Base-by-base conservation (phyloP, 1,284 basidiomycete species). In the Wolfiporia cocos region DNA sequence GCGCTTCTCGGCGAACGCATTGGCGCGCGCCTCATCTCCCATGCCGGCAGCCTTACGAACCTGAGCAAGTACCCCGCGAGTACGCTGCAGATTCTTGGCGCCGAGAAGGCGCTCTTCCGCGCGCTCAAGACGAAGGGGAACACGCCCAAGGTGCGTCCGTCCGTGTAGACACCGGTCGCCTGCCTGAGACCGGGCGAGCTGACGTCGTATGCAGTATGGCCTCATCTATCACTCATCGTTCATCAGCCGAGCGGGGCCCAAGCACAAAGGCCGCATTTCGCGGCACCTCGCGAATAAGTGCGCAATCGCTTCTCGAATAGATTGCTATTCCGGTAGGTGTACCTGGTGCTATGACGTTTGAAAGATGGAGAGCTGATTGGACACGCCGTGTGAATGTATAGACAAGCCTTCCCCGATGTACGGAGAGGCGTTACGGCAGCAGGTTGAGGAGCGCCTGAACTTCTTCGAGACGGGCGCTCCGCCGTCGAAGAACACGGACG, bases 231-330 rank as follows among this genome's bases (percentile, higher is more conserved):
- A 95, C 67, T 92, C 90, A 14, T 80, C 91, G 15, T 98, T 94
- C 72, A 99, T 99, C 59, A 92, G 93, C 18, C 86, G 95, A 40
- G 94, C 96, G 3, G 90, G 86, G 14, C 77, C 92, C 43, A 96
- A 96, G 68, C 86, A 93, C 76, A 99, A 99, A 76, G 95, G 95
- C 28, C 86, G 96, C 47, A 98, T 98, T 65, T 96, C 93, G 10
- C 85, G 94, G 31, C 97, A 96, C 79, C 75, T 99, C 26, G 96
- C 95, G 38, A 99, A 99, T 78, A 99, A 99, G 70, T 96, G 93
- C 64, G 95, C 92, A 44, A 99, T 99, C 58, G 96, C 96, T 5
- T 89, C 91, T 36, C 76, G 96, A 47, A 99, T 99, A 69, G 96
- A 99, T 67, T 98, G 96, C 68, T 99, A 93, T 65, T 78, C 86